A percentile compares a stretch with the other conserved stretches of the same genome.
phyloP scores from a whole-genome alignment of 1,284 basidiomycete species.

The Ustilago xerochloae region DNA sequence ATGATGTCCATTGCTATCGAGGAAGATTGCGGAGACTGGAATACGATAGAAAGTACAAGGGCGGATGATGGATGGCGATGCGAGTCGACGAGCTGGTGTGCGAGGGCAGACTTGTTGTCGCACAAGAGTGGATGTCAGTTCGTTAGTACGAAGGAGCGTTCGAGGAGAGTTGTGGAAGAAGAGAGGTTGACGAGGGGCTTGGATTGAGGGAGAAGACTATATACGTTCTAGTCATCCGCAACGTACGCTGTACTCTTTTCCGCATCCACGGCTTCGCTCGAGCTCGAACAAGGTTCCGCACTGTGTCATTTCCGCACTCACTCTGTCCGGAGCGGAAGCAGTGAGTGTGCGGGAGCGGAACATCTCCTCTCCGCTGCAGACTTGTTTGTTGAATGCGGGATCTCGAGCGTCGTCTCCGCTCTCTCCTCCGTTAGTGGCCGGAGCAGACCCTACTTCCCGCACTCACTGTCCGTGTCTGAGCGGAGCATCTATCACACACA shows the following conservation, averaged over 20 bases:
- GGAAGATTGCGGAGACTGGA: too few relatives aligned
- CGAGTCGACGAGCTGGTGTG: neutral
- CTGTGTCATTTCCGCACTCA: neutral
- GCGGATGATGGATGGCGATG: neutral
- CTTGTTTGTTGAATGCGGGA: neutral
- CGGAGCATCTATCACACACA: neutral
- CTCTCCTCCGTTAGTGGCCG: neutral
- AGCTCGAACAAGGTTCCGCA: neutral
- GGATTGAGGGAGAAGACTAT: neutral
- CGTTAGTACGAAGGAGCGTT: neutral
- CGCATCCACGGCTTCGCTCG: neutral
- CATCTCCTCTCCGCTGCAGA: too few relatives aligned
- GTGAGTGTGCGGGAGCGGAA: conserved; percentile 1
- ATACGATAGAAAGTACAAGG: neutral
- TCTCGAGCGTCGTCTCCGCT: neutral
- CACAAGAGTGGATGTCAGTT: too few relatives aligned
- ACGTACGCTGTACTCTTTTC: neutral
- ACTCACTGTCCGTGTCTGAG: neutral
- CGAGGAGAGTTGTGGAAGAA: neutral
- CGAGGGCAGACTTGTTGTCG: too few relatives aligned
- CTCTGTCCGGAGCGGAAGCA: too few relatives aligned
- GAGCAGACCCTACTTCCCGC: neutral
- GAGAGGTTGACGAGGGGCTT: neutral
- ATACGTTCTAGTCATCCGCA: neutral
- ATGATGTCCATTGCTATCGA: too few relatives aligned